Evolutionary conservation across 1,139 yeast genomes (phyloP).

Genomic region (Sporopachydermia cereana): DNA sequence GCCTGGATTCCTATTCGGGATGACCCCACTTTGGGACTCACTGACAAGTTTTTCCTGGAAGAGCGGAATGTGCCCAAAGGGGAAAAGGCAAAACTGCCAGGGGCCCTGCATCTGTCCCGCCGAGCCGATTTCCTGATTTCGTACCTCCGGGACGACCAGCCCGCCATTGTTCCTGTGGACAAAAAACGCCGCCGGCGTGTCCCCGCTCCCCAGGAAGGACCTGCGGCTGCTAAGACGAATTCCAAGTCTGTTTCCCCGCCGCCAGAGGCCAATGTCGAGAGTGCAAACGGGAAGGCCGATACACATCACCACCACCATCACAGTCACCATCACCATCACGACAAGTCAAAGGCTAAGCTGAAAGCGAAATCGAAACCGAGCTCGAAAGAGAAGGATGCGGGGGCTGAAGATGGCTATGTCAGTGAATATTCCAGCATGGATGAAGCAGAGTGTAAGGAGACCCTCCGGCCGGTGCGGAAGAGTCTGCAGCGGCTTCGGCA

Average conservation of each 20-base stretch:
- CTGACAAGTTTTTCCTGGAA: conserved; percentile 65
- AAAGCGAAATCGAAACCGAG: neutral
- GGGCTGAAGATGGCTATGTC: conserved; percentile 29
- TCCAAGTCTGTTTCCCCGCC: conserved; percentile 6
- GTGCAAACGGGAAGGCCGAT: conserved; percentile 1
- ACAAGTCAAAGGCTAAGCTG: neutral
- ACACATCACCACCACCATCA: conserved; percentile 5
- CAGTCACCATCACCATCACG: conserved; percentile 1
- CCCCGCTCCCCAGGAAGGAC: conserved; percentile 12
- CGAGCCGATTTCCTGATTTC: conserved; percentile 78
- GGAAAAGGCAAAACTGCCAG: conserved; percentile 61
- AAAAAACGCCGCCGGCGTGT: conserved; percentile 14
- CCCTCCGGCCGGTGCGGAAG: conserved; percentile 60
- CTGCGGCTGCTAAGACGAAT: conserved; percentile 12
- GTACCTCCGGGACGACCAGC: conserved; percentile 48
- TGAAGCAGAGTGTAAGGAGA: conserved; percentile 53
- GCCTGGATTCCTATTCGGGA: conserved; percentile 92
- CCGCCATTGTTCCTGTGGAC: conserved; percentile 17
- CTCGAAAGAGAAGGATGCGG: conserved; percentile 8
- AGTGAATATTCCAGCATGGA: conserved; percentile 76
- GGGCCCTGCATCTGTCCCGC: conserved; percentile 88
- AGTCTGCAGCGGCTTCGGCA: conserved; percentile 65
- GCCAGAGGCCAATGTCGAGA: conserved; percentile 7
- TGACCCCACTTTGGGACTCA: conserved; percentile 83
- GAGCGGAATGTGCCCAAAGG: conserved; percentile 30